phyloP scores from a whole-genome alignment of 257 asterid genomes.

The Solanum chmielewskii region DNA sequence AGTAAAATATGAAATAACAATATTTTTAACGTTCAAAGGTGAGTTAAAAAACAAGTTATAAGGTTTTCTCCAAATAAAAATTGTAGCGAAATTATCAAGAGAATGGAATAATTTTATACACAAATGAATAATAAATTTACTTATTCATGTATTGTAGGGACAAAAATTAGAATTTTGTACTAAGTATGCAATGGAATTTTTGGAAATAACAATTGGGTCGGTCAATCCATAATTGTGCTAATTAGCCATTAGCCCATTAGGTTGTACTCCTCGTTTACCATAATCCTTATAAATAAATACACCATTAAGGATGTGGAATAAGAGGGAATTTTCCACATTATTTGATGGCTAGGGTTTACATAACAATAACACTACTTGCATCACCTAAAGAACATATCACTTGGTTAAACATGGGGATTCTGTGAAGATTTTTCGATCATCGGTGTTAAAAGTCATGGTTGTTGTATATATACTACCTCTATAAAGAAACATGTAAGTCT shows the following conservation, averaged over 20 bases:
- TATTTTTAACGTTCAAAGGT: too few relatives aligned
- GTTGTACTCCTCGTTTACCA: neutral
- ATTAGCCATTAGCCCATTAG: neutral
- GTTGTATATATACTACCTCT: neutral
- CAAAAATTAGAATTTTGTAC: too few relatives aligned
- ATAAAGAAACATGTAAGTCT: neutral
- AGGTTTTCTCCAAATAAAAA: neutral
- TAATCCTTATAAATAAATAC: neutral
- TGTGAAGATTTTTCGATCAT: too few relatives aligned
- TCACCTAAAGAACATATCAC: neutral
- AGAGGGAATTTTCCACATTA: neutral
- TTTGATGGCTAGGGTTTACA: too few relatives aligned
- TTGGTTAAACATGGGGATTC: neutral
- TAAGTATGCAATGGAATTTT: neutral
- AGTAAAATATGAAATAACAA: neutral
- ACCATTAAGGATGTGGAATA: neutral
- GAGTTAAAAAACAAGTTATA: neutral
- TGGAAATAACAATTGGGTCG: neutral
- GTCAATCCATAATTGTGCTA: neutral
- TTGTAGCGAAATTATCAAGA: neutral
- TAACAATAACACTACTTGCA: neutral
- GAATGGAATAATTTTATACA: neutral
- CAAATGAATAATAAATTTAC: neutral
- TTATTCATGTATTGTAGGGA: neutral
- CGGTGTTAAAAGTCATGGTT: neutral